These are phyloP conservation scores for Chaetomium cochliodes DNA, from an alignment of 495 filamentous ascomycete genomes.

Conservation along the genomic window DNA sequence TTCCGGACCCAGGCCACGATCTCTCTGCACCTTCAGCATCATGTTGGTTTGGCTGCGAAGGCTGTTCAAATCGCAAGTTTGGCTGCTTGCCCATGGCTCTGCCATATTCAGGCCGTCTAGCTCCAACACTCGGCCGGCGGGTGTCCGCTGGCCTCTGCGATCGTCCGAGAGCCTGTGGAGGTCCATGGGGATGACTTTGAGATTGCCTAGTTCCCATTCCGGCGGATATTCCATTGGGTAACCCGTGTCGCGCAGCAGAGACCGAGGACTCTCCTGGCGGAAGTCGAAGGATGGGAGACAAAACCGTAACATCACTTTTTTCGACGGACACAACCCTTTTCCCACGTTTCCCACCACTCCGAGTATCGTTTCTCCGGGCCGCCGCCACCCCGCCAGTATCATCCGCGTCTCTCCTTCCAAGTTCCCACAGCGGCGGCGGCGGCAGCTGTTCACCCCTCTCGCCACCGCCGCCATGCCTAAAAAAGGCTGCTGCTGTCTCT, in stretches of 20 bases:
- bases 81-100: conserved; percentile 24
- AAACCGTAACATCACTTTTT: conserved; percentile 15
- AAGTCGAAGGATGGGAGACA: conserved; percentile 22
- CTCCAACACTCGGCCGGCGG: conserved; percentile 20
- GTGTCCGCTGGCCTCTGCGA: conserved; percentile 9
- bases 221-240: neutral
- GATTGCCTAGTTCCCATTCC: conserved; percentile 6
- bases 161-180: conserved; percentile 8
- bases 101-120: conserved; percentile 25
- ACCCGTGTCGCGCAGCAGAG: conserved; percentile 3
- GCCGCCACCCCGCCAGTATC: neutral
- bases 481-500: conserved; percentile 32
- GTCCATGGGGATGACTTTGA: conserved; percentile 8
- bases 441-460: conserved; percentile 4
- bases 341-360: conserved; percentile 18
- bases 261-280: conserved; percentile 5
- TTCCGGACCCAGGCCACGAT: neutral
- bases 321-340: conserved; percentile 36
- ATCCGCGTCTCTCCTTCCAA: neutral
- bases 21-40: conserved; percentile 17
- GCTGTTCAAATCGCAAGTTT: conserved; percentile 26
- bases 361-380: neutral
- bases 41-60: conserved; percentile 19
- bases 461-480: conserved; percentile 34
- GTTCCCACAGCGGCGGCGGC: conserved; percentile 7